These are phyloP conservation scores for Xerocomus minutiporus DNA, from an alignment of 1,284 basidiomycete genomes.

Conservation along the genomic window DNA sequence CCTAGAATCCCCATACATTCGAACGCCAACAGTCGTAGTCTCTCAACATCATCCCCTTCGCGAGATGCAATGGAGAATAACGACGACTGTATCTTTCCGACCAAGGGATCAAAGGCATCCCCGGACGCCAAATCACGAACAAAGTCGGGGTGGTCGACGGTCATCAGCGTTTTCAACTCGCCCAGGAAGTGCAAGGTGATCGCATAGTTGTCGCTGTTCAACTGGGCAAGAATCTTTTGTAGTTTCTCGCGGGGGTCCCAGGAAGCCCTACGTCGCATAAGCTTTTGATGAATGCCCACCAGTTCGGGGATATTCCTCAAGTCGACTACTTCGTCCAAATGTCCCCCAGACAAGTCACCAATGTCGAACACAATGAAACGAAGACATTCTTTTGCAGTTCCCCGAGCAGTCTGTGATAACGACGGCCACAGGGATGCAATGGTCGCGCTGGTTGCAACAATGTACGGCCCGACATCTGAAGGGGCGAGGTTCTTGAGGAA, in stretches of 20 bases:
- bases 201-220: conserved; percentile 77
- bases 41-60: conserved; percentile 73
- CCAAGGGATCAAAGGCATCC: conserved; percentile 78
- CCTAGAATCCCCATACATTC: conserved; percentile 94
- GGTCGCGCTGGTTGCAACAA: conserved; percentile 86
- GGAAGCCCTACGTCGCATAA: conserved; percentile 47
- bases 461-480: conserved; percentile 76
- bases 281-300: conserved; percentile 40
- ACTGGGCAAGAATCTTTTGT: conserved; percentile 69
- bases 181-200: conserved; percentile 74
- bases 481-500: conserved; percentile 74
- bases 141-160: conserved; percentile 48
- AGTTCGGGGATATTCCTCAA: conserved; percentile 71
- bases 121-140: conserved; percentile 67
- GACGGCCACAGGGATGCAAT: conserved; percentile 76
- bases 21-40: conserved; percentile 68
- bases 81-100: conserved; percentile 67
- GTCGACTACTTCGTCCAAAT: conserved; percentile 78
- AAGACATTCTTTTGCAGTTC: conserved; percentile 59
- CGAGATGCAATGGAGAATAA: conserved; percentile 72
- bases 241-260: conserved; percentile 59
- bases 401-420: conserved; percentile 53
- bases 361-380: conserved; percentile 70
- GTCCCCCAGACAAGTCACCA: conserved; percentile 38
- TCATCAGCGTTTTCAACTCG: conserved; percentile 72